A percentile compares a stretch with the other conserved stretches of the same genome.
phyloP scores from a whole-genome alignment of 2,329 filamentous ascomycete species.

The Aspergillus sclerotialis region DNA sequence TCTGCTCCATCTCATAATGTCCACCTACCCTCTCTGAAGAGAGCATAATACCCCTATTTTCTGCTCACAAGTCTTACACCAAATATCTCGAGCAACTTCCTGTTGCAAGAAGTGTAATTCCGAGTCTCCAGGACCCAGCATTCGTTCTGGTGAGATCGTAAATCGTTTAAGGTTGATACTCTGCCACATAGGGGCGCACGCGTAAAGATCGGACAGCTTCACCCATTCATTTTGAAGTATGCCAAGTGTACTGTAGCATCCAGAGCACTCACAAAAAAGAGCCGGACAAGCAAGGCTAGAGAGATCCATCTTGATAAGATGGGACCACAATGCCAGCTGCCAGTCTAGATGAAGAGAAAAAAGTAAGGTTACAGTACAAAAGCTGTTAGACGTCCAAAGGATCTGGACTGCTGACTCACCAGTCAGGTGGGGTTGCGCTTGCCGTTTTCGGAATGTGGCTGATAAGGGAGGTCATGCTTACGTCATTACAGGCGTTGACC shows the following conservation, averaged over 20 bases:
- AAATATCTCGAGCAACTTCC: constrained; percentile 29
- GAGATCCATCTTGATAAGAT: constrained; percentile 24
- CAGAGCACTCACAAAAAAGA: constrained; percentile 31
- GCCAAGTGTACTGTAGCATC: constrained; percentile 34
- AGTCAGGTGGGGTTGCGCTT: constrained; percentile 10
- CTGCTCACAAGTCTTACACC: constrained; percentile 32
- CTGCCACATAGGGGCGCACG: constrained; percentile 29
- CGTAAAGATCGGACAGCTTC: constrained; percentile 31
- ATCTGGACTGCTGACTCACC: constrained; percentile 26
- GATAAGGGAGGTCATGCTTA: constrained; percentile 11
- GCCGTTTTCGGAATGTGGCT: constrained; percentile 13
- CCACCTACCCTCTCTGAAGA: constrained; percentile 29
- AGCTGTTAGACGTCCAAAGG: constrained; percentile 15
- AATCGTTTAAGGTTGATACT: constrained; percentile 33
- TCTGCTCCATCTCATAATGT: not conserved
- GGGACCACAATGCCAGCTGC: constrained; percentile 6
- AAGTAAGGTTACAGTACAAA: too few species aligned
- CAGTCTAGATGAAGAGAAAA: too few species aligned
- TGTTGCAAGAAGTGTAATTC: constrained; percentile 28
- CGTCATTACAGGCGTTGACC: too few species aligned
- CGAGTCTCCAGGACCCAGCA: constrained; percentile 29
- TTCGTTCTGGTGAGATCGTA: constrained; percentile 28
- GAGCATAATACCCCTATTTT: constrained; percentile 29
- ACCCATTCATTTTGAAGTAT: constrained; percentile 37
- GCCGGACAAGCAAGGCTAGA: constrained; percentile 27